These are phyloP conservation scores for Sordaria brevicollis DNA, from an alignment of 495 filamentous ascomycete species.

Conservation along the genomic window DNA sequence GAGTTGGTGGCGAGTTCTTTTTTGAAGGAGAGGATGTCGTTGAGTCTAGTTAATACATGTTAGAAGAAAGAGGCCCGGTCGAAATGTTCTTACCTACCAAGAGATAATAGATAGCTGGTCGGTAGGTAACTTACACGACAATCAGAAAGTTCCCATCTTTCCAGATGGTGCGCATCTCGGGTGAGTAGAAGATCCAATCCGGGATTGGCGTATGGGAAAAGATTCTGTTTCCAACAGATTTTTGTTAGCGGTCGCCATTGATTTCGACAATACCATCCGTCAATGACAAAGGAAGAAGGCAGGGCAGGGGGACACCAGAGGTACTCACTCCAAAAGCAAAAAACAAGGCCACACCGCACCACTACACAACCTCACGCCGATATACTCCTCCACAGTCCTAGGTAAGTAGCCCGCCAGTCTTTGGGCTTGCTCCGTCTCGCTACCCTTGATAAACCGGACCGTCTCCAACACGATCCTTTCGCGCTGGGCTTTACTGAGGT, in stretches of 20 bases:
- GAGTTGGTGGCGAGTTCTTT: neutral
- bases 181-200: neutral
- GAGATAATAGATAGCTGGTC: neutral
- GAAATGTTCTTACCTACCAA: no score
- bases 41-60: neutral
- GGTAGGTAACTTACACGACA: neutral
- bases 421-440: neutral
- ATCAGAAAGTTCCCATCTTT: neutral
- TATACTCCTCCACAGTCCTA: neutral
- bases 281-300: neutral
- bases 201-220: neutral
- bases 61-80: no score
- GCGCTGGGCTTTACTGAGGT: neutral
- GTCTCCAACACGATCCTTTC: neutral
- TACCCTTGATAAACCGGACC: neutral
- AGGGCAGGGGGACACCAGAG: neutral
- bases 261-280: no score
- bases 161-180: neutral
- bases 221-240: no score
- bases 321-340: neutral
- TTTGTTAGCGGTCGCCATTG: no score
- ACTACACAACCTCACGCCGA: neutral
- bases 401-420: neutral
- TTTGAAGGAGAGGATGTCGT: neutral
- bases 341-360: neutral